phyloP scores from a whole-genome alignment of 2,329 filamentous ascomycete genomes.

The Fusarium staphyleae region DNA sequence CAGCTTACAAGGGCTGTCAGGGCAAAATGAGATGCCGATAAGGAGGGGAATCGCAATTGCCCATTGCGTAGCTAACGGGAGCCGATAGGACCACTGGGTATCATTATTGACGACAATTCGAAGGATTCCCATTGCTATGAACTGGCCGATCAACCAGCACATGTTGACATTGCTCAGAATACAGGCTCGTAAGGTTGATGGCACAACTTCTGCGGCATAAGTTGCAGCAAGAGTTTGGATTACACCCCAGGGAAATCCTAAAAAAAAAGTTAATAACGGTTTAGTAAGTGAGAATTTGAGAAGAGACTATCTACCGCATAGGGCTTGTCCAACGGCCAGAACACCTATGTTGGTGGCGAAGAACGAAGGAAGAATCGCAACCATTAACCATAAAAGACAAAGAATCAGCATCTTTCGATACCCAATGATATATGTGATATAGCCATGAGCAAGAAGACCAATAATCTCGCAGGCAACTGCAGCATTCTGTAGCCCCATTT shows the following conservation, averaged over 20 bases:
- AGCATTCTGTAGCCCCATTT: conserved; percentile 36
- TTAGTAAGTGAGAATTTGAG: neutral
- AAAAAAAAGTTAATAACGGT: neutral
- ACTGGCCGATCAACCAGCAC: conserved; percentile 53
- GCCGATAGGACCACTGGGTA: conserved; percentile 42
- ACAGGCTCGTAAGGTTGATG: conserved; percentile 45
- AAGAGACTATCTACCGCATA: conserved; percentile 34
- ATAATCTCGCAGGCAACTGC: conserved; percentile 40
- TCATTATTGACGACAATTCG: conserved; percentile 42
- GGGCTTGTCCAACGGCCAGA: conserved; percentile 46
- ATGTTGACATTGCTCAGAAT: conserved; percentile 52
- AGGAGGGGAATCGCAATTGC: conserved; percentile 49
- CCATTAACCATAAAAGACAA: conserved; percentile 45
- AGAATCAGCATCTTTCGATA: conserved; percentile 50
- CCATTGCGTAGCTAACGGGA: conserved; percentile 53
- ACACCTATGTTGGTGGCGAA: conserved; percentile 46
- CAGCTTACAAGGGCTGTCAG: conserved; percentile 49
- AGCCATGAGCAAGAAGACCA: conserved; percentile 52
- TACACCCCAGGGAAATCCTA: conserved; percentile 45
- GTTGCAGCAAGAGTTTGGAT: conserved; percentile 49
- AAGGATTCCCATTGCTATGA: conserved; percentile 48
- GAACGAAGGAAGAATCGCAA: conserved; percentile 50
- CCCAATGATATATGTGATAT: conserved; percentile 48
- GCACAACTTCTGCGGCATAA: conserved; percentile 50
- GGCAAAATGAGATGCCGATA: conserved; percentile 46